phyloP scores from a whole-genome alignment of 2,329 filamentous ascomycete genomes.

The Penicillium freii region DNA sequence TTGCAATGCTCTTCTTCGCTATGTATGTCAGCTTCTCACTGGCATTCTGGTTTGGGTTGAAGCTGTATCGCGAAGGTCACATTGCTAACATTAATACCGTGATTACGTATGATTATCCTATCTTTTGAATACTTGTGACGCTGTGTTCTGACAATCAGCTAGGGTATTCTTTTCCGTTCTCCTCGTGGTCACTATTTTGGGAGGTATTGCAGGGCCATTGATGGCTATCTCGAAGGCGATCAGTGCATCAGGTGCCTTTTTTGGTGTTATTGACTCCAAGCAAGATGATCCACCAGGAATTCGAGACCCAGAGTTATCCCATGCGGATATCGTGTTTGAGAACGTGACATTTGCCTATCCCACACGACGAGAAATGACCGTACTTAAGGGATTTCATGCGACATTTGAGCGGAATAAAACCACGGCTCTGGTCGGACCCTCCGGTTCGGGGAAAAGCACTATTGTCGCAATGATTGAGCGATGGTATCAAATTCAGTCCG shows the following conservation, averaged over 20 bases:
- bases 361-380: not conserved
- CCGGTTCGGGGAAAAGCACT: constrained; percentile 48
- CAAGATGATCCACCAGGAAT: constrained; percentile 21
- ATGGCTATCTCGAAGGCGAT: constrained; percentile 38
- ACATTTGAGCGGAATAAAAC: constrained; percentile 38
- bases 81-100: constrained; percentile 38
- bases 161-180: constrained; percentile 40
- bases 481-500: constrained; percentile 39
- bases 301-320: constrained; percentile 24
- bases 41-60: constrained; percentile 41
- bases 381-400: constrained; percentile 35
- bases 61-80: constrained; percentile 34
- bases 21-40: constrained; percentile 39
- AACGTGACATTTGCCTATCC: constrained; percentile 3
- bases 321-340: constrained; percentile 1
- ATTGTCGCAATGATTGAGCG: constrained; percentile 45
- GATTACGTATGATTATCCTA: constrained; percentile 30
- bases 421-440: constrained; percentile 47
- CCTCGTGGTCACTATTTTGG: constrained; percentile 28
- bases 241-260: constrained; percentile 33
- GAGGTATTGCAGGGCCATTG: constrained; percentile 33
- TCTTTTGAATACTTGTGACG: not conserved
- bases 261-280: constrained; percentile 34
- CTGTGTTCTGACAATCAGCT: not conserved
- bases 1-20: constrained; percentile 37